Evolutionary conservation across 345 rosid genomes (phyloP), one percentile per base, ranked within the genome.

Genomic region (Punica granatum): DNA sequence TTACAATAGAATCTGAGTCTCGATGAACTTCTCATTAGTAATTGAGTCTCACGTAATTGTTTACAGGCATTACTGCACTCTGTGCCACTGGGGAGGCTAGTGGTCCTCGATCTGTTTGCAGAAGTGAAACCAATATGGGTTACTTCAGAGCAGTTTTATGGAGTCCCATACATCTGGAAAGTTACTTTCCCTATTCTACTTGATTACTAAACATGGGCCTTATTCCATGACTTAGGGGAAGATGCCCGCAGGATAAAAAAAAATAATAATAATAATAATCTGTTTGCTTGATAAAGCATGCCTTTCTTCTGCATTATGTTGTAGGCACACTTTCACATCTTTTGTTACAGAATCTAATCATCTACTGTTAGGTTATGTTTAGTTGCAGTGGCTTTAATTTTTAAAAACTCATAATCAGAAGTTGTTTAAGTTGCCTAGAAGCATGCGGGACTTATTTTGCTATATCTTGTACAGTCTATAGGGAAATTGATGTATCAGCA

Each of bases 151-250:
- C 92, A 88, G 63, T 83, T 88, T 72, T 88, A 82, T 71, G 90
- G 90, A n/a, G 77, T 88, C 70, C 92, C 92, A 67, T 83, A 88
- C 80, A 83, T 88, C 79, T 88, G 92, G 92, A 75, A 82, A 72
- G 75, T 78, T 66, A n/a, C 64, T 64, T 44, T 41, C 56, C 33
- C 34, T 67, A 37, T 64, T 66, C 44, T 34, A 37, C 35, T 51
- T 33, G n/a, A 25, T 68, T 33, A 69, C 13, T 46, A 9, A 46
- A 13, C 12, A 23, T 58, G n/a, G 63, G 28, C n/a, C 32, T 39
- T 58, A 36, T 60, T 43, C 12, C 4, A 1, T 21, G n/a, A 54
- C 35, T 66, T 13, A 33, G 63, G 51, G 4, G n/a, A 46, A 46
- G 4, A 46, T 46, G n/a, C 37, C 48, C 14, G 32, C n/a, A 16